Evolutionary conservation across 2,329 filamentous ascomycete genomes (phyloP).

Genomic region (Exophiala calicioides): DNA sequence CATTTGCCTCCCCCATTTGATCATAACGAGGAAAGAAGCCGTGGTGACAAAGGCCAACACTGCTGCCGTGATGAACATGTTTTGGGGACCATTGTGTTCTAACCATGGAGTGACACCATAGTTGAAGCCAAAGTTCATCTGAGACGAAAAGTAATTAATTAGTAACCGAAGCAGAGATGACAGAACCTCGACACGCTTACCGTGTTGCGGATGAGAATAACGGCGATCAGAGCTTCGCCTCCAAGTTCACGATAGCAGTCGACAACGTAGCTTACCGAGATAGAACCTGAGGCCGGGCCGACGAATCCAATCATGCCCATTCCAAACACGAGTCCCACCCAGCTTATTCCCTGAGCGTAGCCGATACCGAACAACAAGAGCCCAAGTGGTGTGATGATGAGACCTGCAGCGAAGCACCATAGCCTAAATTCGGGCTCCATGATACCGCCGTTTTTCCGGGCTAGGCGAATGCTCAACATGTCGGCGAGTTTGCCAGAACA

Average conservation of each 20-base stretch:
- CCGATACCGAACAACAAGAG: neutral
- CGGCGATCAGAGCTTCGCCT: neutral
- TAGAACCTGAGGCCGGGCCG: neutral
- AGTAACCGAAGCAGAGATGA: too few species aligned
- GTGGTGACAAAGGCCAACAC: constrained; percentile 1
- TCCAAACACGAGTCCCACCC: constrained; percentile 1
- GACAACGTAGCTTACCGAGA: neutral
- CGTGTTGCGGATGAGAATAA: constrained; percentile 4
- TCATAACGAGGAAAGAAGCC: neutral
- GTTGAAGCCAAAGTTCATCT: constrained; percentile 7
- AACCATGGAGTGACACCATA: constrained; percentile 4
- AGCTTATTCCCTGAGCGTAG: neutral
- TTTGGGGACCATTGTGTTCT: neutral
- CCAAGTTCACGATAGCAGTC: neutral
- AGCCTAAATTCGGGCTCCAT: constrained; percentile 6
- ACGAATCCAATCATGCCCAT: constrained; percentile 3
- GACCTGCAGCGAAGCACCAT: neutral
- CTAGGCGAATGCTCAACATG: constrained; percentile 1
- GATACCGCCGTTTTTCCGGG: constrained; percentile 1
- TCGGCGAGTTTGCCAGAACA: neutral
- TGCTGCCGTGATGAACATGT: constrained; percentile 1
- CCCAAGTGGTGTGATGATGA: constrained; percentile 1
- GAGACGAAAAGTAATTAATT: neutral
- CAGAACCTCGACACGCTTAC: neutral
- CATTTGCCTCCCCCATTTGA: neutral